Conservation (phyloP, 140 eudicot species). For the Anethum foeniculum region DNA sequence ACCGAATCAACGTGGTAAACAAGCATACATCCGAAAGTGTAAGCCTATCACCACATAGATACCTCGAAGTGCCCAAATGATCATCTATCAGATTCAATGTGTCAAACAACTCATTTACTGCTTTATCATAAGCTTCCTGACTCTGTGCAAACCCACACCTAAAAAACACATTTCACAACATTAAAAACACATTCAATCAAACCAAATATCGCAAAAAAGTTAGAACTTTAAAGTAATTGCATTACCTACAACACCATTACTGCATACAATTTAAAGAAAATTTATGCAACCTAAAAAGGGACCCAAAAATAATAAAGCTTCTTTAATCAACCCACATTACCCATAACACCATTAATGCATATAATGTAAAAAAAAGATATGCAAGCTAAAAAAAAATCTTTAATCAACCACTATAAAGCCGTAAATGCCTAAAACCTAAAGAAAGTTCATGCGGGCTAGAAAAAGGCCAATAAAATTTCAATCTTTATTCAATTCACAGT, state of each 20-base stretch:
- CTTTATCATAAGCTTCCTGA: conserved; percentile 83
- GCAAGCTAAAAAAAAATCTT: too few relatives aligned
- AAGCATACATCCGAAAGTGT: conserved; percentile 85
- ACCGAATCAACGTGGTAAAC: conserved; percentile 83
- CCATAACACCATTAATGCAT: too few relatives aligned
- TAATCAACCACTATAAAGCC: too few relatives aligned
- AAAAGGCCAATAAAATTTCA: too few relatives aligned
- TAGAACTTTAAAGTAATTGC: background rate
- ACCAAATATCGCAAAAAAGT: background rate
- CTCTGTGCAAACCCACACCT: conserved; percentile 98
- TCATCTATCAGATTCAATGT: conserved; percentile 58
- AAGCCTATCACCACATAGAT: conserved; percentile 72
- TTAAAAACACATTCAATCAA: background rate
- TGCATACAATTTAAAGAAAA: background rate
- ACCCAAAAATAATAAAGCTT: too few relatives aligned
- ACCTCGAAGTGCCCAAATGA: conserved; percentile 61
- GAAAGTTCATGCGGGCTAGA: too few relatives aligned
- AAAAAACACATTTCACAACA: conserved; percentile 14
- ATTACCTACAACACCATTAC: background rate
- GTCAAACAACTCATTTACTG: conserved; percentile 65
- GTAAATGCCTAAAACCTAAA: too few relatives aligned
- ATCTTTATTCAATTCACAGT: too few relatives aligned
- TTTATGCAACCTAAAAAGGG: background rate
- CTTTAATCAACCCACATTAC: too few relatives aligned
- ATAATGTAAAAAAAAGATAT: too few relatives aligned